These are phyloP conservation scores for Prosopis cineraria DNA, from an alignment of 306 rosid species.

Conservation along the genomic window DNA sequence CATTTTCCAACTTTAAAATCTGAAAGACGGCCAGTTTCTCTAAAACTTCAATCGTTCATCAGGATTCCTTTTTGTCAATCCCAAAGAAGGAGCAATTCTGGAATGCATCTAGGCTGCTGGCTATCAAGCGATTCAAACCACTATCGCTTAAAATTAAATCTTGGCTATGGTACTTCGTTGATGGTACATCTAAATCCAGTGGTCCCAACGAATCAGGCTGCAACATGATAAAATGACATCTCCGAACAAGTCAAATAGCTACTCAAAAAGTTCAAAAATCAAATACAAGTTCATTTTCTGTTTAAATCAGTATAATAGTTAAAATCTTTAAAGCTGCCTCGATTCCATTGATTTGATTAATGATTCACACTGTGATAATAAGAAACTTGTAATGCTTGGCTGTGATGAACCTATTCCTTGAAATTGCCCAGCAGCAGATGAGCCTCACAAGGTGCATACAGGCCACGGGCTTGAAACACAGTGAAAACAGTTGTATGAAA, in stretches of 20 bases:
- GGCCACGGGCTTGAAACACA: constrained; percentile 14
- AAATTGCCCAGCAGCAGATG: constrained; percentile 23
- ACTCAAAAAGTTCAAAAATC: not conserved
- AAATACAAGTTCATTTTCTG: not conserved
- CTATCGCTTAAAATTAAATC: constrained; percentile 79
- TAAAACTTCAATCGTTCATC: constrained; percentile 59
- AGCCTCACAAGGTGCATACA: constrained; percentile 18
- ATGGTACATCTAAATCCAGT: constrained; percentile 76
- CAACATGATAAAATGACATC: constrained; percentile 20
- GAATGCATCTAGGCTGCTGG: constrained; percentile 98
- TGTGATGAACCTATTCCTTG: constrained; percentile 4
- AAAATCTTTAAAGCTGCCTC: constrained; percentile 4
- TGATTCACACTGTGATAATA: constrained; percentile 18
- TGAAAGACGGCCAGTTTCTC: constrained; percentile 58
- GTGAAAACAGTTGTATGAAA: not conserved
- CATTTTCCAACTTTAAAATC: constrained; percentile 74
- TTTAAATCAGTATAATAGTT: not conserved
- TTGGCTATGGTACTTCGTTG: constrained; percentile 71
- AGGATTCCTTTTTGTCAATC: constrained; percentile 81
- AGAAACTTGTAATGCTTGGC: constrained; percentile 17
- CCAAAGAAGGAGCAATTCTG: constrained; percentile 97
- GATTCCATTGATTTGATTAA: constrained; percentile 16
- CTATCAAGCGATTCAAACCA: constrained; percentile 92
- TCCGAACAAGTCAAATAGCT: not conserved
- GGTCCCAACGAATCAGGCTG: constrained; percentile 98